Conservation (phyloP, 2,329 filamentous ascomycete genomes). For the Pyricularia grisea region DNA sequence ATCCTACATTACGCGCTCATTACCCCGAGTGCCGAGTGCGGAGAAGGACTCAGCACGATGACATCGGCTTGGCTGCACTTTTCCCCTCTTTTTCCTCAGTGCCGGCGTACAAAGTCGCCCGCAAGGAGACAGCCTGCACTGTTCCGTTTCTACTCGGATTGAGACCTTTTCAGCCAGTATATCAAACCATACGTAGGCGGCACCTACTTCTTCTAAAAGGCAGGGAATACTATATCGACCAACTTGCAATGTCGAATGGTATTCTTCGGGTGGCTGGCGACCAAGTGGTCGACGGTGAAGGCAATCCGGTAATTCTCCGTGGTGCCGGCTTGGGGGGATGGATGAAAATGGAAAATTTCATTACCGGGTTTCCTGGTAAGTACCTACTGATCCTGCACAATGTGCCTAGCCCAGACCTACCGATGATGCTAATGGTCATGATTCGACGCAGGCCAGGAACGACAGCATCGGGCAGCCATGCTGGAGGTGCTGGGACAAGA, state of each 20-base stretch:
- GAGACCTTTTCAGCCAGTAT: neutral
- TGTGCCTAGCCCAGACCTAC: neutral
- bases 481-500: slow-evolving; percentile 42
- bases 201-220: neutral
- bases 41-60: neutral
- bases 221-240: neutral
- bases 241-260: slow-evolving; percentile 1
- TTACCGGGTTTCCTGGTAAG: slow-evolving; percentile 43
- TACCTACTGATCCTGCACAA: neutral
- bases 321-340: slow-evolving; percentile 27
- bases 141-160: neutral
- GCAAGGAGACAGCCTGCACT: neutral
- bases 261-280: slow-evolving; percentile 5
- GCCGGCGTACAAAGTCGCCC: neutral
- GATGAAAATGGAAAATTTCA: slow-evolving; percentile 39
- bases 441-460: slow-evolving; percentile 35
- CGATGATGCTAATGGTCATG: neutral
- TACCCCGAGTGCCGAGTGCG: neutral
- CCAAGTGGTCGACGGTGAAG: slow-evolving; percentile 6
- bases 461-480: slow-evolving; percentile 43
- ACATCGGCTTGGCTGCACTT: neutral
- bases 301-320: slow-evolving; percentile 16
- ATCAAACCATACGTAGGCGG: neutral
- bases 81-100: neutral
- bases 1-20: neutral